Evolutionary conservation across 1,284 basidiomycete species (phyloP).

Genomic region (Tausonia pullulans): DNA sequence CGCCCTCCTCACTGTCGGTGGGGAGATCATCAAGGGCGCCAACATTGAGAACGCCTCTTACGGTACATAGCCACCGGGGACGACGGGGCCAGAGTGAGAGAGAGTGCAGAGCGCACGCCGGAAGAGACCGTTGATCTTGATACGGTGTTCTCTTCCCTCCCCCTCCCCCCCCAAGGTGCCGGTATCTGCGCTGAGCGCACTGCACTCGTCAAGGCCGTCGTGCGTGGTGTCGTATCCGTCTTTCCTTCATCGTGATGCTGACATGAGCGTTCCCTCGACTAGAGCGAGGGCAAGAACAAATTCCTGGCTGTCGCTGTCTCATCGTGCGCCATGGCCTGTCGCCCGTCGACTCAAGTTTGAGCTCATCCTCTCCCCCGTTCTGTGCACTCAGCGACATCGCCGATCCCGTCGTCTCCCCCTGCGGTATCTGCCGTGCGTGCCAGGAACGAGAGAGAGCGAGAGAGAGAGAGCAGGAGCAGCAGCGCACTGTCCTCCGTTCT

Average conservation of each 20-base stretch:
- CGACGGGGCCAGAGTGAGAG: no score
- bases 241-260: no score
- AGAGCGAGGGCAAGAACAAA: slow-evolving; percentile 61
- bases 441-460: no score
- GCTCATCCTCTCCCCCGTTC: no score
- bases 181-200: slow-evolving; percentile 79
- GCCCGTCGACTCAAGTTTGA: background rate
- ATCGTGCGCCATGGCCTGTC: slow-evolving; percentile 41
- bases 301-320: slow-evolving; percentile 65
- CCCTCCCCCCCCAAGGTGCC: slow-evolving; percentile 26
- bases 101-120: no score
- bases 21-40: slow-evolving; percentile 17
- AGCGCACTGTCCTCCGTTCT: no score
- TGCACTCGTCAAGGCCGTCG: slow-evolving; percentile 72
- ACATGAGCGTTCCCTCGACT: no score
- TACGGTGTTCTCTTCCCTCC: no score
- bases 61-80: slow-evolving; percentile 39
- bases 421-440: slow-evolving; percentile 64
- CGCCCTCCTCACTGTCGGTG: slow-evolving; percentile 7
- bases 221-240: slow-evolving; percentile 35
- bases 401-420: slow-evolving; percentile 54
- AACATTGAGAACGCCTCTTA: slow-evolving; percentile 89
- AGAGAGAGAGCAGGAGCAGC: no score
- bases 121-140: no score
- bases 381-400: slow-evolving; percentile 46